Evolutionary conservation across 1,284 basidiomycete species (phyloP).

Genomic region (Inonotus obliquus): DNA sequence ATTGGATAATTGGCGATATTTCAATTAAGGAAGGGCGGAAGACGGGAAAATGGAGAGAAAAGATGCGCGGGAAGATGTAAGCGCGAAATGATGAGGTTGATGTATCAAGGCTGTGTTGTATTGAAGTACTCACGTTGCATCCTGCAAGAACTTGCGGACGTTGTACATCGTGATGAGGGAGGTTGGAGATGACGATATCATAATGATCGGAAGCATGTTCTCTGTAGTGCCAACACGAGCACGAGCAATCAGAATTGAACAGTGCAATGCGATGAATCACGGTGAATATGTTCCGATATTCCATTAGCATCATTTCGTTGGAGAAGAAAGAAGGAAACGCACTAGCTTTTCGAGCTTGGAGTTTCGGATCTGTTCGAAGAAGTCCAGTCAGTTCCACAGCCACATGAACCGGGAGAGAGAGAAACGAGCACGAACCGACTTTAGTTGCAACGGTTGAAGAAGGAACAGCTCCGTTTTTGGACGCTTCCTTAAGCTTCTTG

Average conservation of each 20-base stretch:
- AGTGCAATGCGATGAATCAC: background rate
- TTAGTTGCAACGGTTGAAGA: slow-evolving; percentile 32
- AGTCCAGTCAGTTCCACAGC: background rate
- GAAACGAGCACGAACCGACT: slow-evolving; percentile 28
- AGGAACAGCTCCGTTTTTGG: slow-evolving; percentile 41
- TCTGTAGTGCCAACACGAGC: slow-evolving; percentile 34
- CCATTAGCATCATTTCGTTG: background rate
- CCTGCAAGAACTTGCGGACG: slow-evolving; percentile 89
- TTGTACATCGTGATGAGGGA: slow-evolving; percentile 98
- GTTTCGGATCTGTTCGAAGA: slow-evolving; percentile 19
- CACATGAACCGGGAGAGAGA: background rate
- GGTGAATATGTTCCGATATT: background rate
- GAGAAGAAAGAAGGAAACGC: background rate
- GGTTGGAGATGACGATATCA: slow-evolving; percentile 94
- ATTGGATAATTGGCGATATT: background rate
- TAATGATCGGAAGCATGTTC: slow-evolving; percentile 85
- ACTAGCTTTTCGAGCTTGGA: slow-evolving; percentile 22
- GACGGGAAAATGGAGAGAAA: background rate
- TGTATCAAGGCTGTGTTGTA: background rate
- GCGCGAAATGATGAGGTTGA: background rate
- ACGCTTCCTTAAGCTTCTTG: slow-evolving; percentile 66
- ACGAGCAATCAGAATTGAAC: background rate
- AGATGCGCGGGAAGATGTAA: too few relatives aligned
- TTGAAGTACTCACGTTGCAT: slow-evolving; percentile 60
- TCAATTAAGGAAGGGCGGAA: background rate